Evolutionary conservation across 106 monocot species (phyloP).

Genomic region (Dioscorea zingiberensis): DNA sequence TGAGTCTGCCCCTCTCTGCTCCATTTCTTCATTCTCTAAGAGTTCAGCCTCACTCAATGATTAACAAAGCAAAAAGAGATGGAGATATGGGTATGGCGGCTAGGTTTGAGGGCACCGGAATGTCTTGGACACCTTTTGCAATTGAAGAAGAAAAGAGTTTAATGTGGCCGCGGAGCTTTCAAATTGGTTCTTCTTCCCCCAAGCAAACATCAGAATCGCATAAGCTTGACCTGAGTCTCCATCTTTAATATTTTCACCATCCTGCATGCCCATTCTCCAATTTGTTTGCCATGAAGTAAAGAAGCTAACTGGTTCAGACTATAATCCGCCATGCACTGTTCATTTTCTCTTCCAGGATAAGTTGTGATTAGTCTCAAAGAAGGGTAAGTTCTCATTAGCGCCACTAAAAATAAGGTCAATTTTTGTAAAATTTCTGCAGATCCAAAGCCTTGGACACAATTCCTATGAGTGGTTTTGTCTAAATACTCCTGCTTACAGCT

Average conservation of each 20-base stretch:
- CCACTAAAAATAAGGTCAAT: too few relatives aligned
- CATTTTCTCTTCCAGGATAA: too few relatives aligned
- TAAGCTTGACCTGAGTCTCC: conserved; percentile 56
- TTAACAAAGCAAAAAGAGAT: conserved; percentile 14
- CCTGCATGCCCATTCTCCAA: too few relatives aligned
- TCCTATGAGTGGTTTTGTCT: too few relatives aligned
- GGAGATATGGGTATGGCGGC: conserved; percentile 6
- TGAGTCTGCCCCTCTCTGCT: conserved; percentile 4
- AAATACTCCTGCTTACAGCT: too few relatives aligned
- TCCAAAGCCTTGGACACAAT: too few relatives aligned
- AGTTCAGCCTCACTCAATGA: conserved; percentile 44
- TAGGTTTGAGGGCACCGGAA: conserved; percentile 16
- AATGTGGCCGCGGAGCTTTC: conserved; percentile 45
- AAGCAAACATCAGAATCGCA: conserved; percentile 16
- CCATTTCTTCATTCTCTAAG: neutral
- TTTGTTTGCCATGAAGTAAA: too few relatives aligned
- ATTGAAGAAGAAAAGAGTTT: conserved; percentile 26
- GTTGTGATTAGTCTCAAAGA: too few relatives aligned
- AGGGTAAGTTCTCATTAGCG: too few relatives aligned
- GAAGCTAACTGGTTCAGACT: too few relatives aligned
- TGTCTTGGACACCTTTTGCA: conserved; percentile 17
- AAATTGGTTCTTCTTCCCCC: conserved; percentile 16
- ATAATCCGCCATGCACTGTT: too few relatives aligned
- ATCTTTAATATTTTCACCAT: conserved; percentile 21
- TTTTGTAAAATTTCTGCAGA: too few relatives aligned